Conservation (phyloP, 495 filamentous ascomycete species). For the Daldinia concentrica region DNA sequence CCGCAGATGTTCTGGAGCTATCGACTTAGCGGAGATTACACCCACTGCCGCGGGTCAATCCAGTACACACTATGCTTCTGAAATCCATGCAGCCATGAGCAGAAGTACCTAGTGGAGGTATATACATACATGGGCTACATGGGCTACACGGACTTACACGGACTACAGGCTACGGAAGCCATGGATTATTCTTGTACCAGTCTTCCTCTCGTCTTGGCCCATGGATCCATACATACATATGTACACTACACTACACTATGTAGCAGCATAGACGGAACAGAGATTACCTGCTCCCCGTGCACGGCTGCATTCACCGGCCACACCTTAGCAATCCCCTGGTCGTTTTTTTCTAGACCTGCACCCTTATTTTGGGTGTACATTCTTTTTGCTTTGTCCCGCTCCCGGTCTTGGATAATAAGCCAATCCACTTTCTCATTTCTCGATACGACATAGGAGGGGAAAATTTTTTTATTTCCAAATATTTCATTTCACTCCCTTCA, state of each 20-base stretch:
- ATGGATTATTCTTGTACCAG: constrained; percentile 11
- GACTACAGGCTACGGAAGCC: background rate
- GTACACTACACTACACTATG: too few species aligned
- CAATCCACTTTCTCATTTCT: constrained; percentile 47
- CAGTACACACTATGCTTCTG: constrained; percentile 30
- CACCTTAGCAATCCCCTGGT: constrained; percentile 47
- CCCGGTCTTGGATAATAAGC: constrained; percentile 26
- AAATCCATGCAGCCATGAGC: constrained; percentile 43
- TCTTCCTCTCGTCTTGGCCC: constrained; percentile 16
- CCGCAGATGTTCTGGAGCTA: constrained; percentile 49
- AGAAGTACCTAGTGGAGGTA: constrained; percentile 1
- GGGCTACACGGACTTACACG: constrained; percentile 2
- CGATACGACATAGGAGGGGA: constrained; percentile 47
- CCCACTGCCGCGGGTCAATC: constrained; percentile 49
- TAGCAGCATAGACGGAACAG: constrained; percentile 23
- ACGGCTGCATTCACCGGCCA: constrained; percentile 42
- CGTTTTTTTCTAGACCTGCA: constrained; percentile 48
- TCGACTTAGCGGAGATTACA: constrained; percentile 45
- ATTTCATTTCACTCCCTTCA: constrained; percentile 45
- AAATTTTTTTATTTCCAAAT: constrained; percentile 46
- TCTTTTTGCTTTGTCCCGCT: constrained; percentile 37
- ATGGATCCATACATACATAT: background rate
- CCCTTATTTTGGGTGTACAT: constrained; percentile 44
- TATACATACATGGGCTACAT: constrained; percentile 14
- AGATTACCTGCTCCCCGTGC: constrained; percentile 33